phyloP scores from a whole-genome alignment of 2,329 filamentous ascomycete genomes.

The Chrysosporium queenslandicum region DNA sequence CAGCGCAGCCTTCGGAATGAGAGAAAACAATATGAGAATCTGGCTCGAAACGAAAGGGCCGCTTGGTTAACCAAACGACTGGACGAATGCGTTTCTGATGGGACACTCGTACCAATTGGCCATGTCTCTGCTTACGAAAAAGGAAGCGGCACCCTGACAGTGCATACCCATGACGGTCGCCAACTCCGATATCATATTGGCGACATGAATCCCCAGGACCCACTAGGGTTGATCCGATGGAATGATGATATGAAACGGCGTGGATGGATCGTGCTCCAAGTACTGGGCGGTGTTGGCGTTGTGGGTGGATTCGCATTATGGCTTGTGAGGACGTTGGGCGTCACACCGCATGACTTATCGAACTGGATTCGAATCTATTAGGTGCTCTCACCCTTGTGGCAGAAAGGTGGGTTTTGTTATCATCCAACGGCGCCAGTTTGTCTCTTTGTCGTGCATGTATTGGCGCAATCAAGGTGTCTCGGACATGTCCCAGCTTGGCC shows the following conservation, averaged over 20 bases:
- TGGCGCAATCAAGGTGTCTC: background rate
- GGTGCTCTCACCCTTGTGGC: background rate
- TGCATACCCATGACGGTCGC: slow-evolving; percentile 22
- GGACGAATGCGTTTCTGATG: slow-evolving; percentile 57
- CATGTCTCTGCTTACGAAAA: slow-evolving; percentile 24
- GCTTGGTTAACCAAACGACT: slow-evolving; percentile 59
- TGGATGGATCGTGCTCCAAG: slow-evolving; percentile 59
- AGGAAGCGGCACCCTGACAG: slow-evolving; percentile 19
- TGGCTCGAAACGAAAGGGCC: slow-evolving; percentile 54
- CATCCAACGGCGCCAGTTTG: background rate
- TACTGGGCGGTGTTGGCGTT: slow-evolving; percentile 63
- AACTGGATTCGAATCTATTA: slow-evolving; percentile 21
- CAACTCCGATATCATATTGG: slow-evolving; percentile 27
- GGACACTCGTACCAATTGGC: slow-evolving; percentile 48
- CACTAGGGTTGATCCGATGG: slow-evolving; percentile 64
- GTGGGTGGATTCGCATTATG: slow-evolving; percentile 62
- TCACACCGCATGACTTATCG: slow-evolving; percentile 25
- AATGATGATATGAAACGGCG: slow-evolving; percentile 55
- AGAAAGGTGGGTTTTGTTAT: background rate
- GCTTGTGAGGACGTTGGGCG: slow-evolving; percentile 40
- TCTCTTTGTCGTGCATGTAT: background rate
- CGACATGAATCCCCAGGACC: slow-evolving; percentile 54
- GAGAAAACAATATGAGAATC: slow-evolving; percentile 55
- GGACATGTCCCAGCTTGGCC: background rate
- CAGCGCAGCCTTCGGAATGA: slow-evolving; percentile 67